Conservation (phyloP, 129 eudicot species). For the Silybum marianum region DNA sequence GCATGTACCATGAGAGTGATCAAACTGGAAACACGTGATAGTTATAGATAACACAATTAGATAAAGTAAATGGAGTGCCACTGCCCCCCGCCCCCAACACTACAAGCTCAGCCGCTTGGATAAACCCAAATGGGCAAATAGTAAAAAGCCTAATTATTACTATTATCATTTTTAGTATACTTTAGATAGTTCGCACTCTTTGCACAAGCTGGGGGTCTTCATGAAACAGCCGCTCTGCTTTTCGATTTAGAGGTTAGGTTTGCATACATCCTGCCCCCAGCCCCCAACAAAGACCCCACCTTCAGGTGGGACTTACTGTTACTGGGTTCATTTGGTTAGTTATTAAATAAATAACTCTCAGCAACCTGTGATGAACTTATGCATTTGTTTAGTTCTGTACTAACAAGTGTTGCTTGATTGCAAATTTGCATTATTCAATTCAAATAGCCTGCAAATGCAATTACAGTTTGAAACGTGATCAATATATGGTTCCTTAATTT, state of each 20-base stretch:
- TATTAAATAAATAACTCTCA: neutral
- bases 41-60: neutral
- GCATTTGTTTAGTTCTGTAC: constrained; percentile 7
- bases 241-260: neutral
- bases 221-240: neutral
- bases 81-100: constrained; percentile 79
- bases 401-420: constrained; percentile 12
- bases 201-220: neutral
- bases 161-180: neutral
- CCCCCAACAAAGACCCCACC: neutral
- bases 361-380: constrained; percentile 6
- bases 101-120: constrained; percentile 53
- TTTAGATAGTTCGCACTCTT: neutral
- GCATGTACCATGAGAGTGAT: no score
- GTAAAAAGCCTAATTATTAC: neutral
- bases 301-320: neutral
- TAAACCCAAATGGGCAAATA: neutral
- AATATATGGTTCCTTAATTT: constrained; percentile 7
- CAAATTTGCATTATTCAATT: neutral
- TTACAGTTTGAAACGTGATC: constrained; percentile 1
- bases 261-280: neutral
- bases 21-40: no score
- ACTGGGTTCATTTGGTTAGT: neutral
- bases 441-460: constrained; percentile 21
- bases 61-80: constrained; percentile 39